Evolutionary conservation across 371 early-diverging fungal species (phyloP).

Genomic region (Dichotomocladium elegans): DNA sequence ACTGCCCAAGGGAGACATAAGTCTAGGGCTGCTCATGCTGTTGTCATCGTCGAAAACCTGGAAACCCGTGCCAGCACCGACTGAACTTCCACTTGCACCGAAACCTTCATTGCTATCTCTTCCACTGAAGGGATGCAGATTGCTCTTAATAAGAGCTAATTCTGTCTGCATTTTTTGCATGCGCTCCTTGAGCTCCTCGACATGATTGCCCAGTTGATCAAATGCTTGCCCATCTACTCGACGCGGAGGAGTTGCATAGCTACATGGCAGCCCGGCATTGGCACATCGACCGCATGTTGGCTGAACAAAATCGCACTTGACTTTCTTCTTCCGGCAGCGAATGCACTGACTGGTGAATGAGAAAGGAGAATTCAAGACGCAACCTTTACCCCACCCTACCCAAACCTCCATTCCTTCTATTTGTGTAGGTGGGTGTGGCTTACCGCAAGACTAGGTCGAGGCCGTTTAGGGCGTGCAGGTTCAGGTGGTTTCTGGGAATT

Average conservation of each 20-base stretch:
- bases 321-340: conserved; percentile 63
- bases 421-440: neutral
- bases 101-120: neutral
- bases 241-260: conserved; percentile 50
- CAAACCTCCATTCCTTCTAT: neutral
- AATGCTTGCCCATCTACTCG: conserved; percentile 58
- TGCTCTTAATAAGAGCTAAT: conserved; percentile 49
- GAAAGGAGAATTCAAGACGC: neutral
- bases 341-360: conserved; percentile 40
- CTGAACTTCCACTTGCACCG: neutral
- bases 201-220: conserved; percentile 50
- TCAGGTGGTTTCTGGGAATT: conserved; percentile 15
- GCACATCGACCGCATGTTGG: conserved; percentile 62
- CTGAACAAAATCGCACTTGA: conserved; percentile 64
- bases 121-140: conserved; percentile 33
- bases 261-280: conserved; percentile 49
- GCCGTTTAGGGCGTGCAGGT: conserved; percentile 14
- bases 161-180: conserved; percentile 48
- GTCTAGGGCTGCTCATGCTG: conserved; percentile 2
- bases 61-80: conserved; percentile 3
- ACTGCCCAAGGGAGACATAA: conserved; percentile 1
- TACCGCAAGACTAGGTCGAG: conserved; percentile 21
- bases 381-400: neutral
- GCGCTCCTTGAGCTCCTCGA: conserved; percentile 48
- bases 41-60: conserved; percentile 10